Percentiles rank a stretch among this genome's conserved stretches.
Conservation (phyloP, 768 basidiomycete species). For the Termitomyces sp. region DNA sequence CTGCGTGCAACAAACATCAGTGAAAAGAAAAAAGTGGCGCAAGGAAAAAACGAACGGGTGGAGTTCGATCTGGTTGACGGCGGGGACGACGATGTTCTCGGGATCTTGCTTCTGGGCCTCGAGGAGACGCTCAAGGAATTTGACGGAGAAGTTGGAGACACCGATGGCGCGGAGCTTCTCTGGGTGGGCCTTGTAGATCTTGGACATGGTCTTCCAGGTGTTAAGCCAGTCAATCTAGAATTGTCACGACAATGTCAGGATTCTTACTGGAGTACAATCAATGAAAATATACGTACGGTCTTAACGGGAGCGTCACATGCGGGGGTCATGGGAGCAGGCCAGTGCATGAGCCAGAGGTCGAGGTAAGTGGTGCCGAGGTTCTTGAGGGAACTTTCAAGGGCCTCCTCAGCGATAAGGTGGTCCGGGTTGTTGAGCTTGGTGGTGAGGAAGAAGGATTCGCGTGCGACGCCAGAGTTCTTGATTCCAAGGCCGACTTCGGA, state of each 20-base stretch:
- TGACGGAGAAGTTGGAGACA: constrained; percentile 69
- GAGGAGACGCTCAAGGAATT: constrained; percentile 60
- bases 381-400: constrained; percentile 67
- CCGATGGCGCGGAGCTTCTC: constrained; percentile 79
- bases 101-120: constrained; percentile 17
- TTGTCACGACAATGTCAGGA: neutral
- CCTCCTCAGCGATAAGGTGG: constrained; percentile 54
- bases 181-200: constrained; percentile 56
- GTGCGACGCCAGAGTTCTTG: constrained; percentile 66
- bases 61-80: constrained; percentile 77
- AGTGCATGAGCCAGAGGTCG: constrained; percentile 83
- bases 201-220: constrained; percentile 80
- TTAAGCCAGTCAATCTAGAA: constrained; percentile 57
- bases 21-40: neutral
- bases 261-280: neutral
- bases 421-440: constrained; percentile 67
- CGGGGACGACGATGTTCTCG: constrained; percentile 58
- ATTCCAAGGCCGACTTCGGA: constrained; percentile 81
- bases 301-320: constrained; percentile 50
- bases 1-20: constrained; percentile 19
- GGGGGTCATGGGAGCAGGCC: constrained; percentile 72
- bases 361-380: constrained; percentile 72
- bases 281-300: constrained; percentile 22
- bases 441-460: constrained; percentile 77
- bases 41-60: constrained; percentile 49